Base-by-base conservation (phyloP, 2,329 filamentous ascomycete genomes). In the Colletotrichum sidae region DNA sequence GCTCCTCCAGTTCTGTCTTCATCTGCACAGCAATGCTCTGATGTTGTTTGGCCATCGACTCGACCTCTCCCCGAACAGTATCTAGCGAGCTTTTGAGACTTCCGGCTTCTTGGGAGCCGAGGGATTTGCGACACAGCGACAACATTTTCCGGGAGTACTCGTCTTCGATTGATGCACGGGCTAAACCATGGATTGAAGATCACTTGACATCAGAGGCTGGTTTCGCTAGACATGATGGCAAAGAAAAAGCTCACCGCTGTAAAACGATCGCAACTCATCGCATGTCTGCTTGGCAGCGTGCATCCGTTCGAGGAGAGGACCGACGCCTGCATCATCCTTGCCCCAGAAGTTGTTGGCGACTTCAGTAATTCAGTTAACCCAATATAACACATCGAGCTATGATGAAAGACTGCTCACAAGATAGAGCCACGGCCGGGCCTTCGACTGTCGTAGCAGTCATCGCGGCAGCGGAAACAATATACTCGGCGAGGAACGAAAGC, bases 321-420 rank as follows among this genome's bases (percentile, higher is more conserved):
- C 86, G 74, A 99, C 94, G 76, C 96, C 96, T 55, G 95, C 96
- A 84, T 99, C 96, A 78, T 98, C 95, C 84, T 97, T 98, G 69
- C 96, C 96, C 96, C 96, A 99, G 80, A 99, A 99, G 78, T 99
- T 99, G 83, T 99, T 99, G 74, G 96, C 95, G 82, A 99, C 94
- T 94, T 70, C 61, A 15, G 6, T 11, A n/a, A n/a, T 25, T 64
- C 10, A 61, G 63, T 11, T 46, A n/a, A 38, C 6, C 9, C 9
- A 6, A 15, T 8, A 17, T 10, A 39, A 33, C 4, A 25, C 25
- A 25, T 12, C 17, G 15, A 1, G 11, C 8, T 6, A 42, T 9
- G 8, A 25, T 33, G n/a, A 46, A 39, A 13, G 8, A 11, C 8
- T 9, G 35, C 83, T 73, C 81, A 91, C 89, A 92, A 51, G 90